phyloP scores from a whole-genome alignment of 1,284 basidiomycete species.

The Mycosarcoma mackinlayi region DNA sequence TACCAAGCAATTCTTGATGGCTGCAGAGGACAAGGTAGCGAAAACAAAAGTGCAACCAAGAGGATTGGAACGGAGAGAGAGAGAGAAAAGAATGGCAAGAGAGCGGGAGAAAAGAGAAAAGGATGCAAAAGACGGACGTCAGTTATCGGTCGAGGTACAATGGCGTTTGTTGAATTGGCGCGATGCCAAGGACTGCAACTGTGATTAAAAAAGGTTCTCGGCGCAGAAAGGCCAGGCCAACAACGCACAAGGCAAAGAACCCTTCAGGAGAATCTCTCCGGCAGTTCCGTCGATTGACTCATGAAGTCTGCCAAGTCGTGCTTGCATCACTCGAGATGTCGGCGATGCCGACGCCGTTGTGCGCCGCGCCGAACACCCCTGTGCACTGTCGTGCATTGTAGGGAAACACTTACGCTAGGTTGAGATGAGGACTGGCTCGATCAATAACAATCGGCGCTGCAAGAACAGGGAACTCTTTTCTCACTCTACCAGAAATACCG shows the following conservation, averaged over 20 bases:
- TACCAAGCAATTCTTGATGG: conserved; percentile 1
- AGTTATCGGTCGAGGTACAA: too few species aligned
- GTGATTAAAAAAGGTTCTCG: too few species aligned
- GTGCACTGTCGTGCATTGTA: not conserved
- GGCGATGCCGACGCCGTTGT: not conserved
- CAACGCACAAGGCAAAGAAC: too few species aligned
- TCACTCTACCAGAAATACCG: conserved; percentile 28
- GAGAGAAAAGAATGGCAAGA: not conserved
- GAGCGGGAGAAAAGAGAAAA: not conserved
- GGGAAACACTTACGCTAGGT: conserved; percentile 18
- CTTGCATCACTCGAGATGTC: not conserved
- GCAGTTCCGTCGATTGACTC: not conserved
- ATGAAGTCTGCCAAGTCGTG: too few species aligned
- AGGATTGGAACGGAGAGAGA: too few species aligned
- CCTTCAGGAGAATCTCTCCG: too few species aligned
- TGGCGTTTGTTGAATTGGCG: too few species aligned
- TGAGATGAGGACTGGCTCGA: conserved; percentile 18
- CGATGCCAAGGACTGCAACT: too few species aligned
- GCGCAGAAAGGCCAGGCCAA: too few species aligned
- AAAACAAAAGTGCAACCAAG: not conserved
- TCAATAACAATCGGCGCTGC: conserved; percentile 3
- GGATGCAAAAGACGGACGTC: too few species aligned
- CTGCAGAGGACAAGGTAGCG: not conserved
- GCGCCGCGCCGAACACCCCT: too few species aligned
- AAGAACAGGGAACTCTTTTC: conserved; percentile 4